Evolutionary conservation across 805 yeast genomes (phyloP), one percentile per base, ranked within the genome.

Genomic region (Candida ulmi): DNA sequence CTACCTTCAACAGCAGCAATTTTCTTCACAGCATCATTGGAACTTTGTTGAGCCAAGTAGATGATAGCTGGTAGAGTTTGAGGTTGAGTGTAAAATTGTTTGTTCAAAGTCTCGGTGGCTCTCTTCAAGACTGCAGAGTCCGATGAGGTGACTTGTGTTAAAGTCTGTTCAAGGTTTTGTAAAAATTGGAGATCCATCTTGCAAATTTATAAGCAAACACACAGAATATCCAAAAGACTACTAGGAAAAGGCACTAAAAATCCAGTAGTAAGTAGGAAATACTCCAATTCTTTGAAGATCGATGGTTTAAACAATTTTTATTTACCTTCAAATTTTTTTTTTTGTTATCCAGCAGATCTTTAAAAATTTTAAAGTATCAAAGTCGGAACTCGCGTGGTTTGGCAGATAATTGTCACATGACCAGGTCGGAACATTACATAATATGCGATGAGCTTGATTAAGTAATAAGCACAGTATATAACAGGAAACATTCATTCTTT

Each of bases 1-100:
- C 96, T 80, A 30, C 90, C 88, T 68, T 93, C 99, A 46, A 93
- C 96, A 45, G 96, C 95, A n/a, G 97, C 95, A 45, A 93, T 72
- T 63, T 88, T 95, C 55, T 86, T 83, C 51, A 90, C 60, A 54
- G 84, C 85, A 47, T 76, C 82, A 53, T 80, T 80, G 30, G 72
- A 65, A 50, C 81, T 79, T 49, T 70, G 72, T 62, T 85, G 88
- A 56, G 88, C 71, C 44, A 93, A 76, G 55, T 86, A 93, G 52
- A 91, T 69, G 60, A 91, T 70, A 11, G 95, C 81, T 16, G 95
- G 93, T 44, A 91, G 72, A 16, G 91, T 75, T 50, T 74, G 67
- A 21, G 86, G 76, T 52, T 80, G 76, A 42, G 76, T 68, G 66
- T 85, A 88, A 61, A 82, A 80, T 38, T 85, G 88, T 47, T 78